A percentile compares a stretch with the other conserved stretches of the same genome.
Conservation (phyloP, 768 basidiomycete species). For the Mrakia blollopis region DNA sequence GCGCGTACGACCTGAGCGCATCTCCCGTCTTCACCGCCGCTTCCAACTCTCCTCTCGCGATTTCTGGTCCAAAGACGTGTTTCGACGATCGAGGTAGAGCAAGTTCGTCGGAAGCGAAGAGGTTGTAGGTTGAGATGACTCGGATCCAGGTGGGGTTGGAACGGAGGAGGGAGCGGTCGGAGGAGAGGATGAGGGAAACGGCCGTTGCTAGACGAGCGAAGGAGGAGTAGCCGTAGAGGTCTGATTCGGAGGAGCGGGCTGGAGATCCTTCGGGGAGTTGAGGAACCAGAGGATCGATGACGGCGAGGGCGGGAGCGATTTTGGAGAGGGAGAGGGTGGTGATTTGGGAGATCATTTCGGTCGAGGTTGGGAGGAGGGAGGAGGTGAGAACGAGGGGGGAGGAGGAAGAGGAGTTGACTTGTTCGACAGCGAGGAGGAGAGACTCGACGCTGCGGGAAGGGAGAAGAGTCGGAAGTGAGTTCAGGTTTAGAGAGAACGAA, state of each 20-base stretch:
- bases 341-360: constrained; percentile 13
- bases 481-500: neutral
- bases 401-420: neutral
- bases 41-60: constrained; percentile 48
- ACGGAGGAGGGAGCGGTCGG: constrained; percentile 60
- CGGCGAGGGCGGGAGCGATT: constrained; percentile 35
- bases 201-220: constrained; percentile 63
- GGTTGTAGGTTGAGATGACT: constrained; percentile 60
- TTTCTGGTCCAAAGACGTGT: constrained; percentile 52
- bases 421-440: constrained; percentile 2
- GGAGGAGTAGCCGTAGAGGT: constrained; percentile 55
- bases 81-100: constrained; percentile 53
- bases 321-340: constrained; percentile 7
- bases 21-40: constrained; percentile 48
- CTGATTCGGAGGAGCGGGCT: constrained; percentile 37
- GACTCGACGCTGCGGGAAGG: constrained; percentile 3
- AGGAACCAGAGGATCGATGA: constrained; percentile 59
- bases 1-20: constrained; percentile 53
- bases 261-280: constrained; percentile 39
- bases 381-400: neutral
- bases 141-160: constrained; percentile 62
- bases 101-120: constrained; percentile 61
- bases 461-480: neutral
- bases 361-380: constrained; percentile 2
- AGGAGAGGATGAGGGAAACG: constrained; percentile 54